Conservation (phyloP, 495 filamentous ascomycete species). For the Aspergillus asperescens region DNA sequence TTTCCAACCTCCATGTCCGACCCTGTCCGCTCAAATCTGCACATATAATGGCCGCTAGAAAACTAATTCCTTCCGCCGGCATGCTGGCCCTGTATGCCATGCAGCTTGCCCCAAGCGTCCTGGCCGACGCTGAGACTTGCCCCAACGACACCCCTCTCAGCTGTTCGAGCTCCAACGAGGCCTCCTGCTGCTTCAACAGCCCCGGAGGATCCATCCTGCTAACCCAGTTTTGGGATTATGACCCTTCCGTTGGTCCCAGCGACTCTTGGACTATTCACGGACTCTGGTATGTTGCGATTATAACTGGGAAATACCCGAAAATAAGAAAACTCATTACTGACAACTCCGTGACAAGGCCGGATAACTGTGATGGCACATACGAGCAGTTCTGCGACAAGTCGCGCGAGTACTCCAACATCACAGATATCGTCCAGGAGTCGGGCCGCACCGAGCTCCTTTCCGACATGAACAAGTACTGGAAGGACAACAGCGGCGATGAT, state of each 20-base stretch:
- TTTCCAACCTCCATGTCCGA: background rate
- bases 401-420: slow-evolving; percentile 64
- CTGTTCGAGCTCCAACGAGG: slow-evolving; percentile 32
- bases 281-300: slow-evolving; percentile 62
- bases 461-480: slow-evolving; percentile 73
- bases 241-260: slow-evolving; percentile 57
- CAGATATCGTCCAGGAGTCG: slow-evolving; percentile 51
- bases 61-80: slow-evolving; percentile 19
- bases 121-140: slow-evolving; percentile 27
- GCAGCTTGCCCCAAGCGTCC: slow-evolving; percentile 17
- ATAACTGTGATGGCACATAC: slow-evolving; percentile 74
- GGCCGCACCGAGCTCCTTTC: slow-evolving; percentile 53
- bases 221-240: slow-evolving; percentile 79
- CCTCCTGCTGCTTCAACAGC: slow-evolving; percentile 69
- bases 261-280: slow-evolving; percentile 81
- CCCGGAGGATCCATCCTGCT: slow-evolving; percentile 68
- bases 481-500: slow-evolving; percentile 32
- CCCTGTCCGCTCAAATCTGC: background rate
- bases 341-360: slow-evolving; percentile 49
- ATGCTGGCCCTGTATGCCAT: slow-evolving; percentile 28
- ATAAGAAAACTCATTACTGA: background rate
- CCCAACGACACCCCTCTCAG: slow-evolving; percentile 29
- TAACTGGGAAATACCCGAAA: too few relatives aligned
- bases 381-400: slow-evolving; percentile 59
- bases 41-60: slow-evolving; percentile 15